phyloP scores from a whole-genome alignment of 179 eudicot genomes.

The Silene noctiflora region DNA sequence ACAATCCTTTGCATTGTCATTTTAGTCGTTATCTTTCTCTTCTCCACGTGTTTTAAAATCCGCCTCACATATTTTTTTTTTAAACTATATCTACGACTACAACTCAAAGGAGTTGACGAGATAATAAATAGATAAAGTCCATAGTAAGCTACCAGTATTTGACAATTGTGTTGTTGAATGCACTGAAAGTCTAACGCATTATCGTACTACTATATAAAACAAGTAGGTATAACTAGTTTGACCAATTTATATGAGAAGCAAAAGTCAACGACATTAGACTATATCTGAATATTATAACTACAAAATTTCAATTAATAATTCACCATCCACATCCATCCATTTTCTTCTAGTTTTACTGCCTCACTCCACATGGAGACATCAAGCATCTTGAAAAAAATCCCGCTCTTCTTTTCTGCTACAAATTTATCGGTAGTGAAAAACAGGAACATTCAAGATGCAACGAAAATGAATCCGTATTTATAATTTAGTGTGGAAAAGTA shows the following conservation, averaged over 20 bases:
- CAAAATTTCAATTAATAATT: not conserved
- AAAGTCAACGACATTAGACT: conserved; percentile 8
- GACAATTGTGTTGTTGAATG: not conserved
- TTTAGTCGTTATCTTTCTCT: no score
- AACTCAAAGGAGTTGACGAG: no score
- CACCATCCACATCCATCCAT: not conserved
- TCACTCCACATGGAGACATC: conserved; percentile 51
- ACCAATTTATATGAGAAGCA: not conserved
- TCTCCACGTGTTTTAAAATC: no score
- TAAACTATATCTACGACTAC: no score
- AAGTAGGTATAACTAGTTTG: conserved; percentile 9
- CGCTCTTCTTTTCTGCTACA: conserved; percentile 50
- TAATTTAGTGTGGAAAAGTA: not conserved
- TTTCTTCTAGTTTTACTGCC: not conserved
- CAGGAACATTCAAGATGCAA: no score
- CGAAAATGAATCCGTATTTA: no score
- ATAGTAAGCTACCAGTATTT: not conserved
- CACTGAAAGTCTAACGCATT: not conserved
- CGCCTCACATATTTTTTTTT: no score
- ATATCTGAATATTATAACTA: not conserved
- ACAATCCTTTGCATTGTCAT: no score
- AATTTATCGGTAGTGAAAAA: not conserved
- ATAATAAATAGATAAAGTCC: not conserved
- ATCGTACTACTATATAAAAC: not conserved
- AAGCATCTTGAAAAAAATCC: conserved; percentile 67